phyloP scores from a whole-genome alignment of 345 rosid species.

The Punica granatum region DNA sequence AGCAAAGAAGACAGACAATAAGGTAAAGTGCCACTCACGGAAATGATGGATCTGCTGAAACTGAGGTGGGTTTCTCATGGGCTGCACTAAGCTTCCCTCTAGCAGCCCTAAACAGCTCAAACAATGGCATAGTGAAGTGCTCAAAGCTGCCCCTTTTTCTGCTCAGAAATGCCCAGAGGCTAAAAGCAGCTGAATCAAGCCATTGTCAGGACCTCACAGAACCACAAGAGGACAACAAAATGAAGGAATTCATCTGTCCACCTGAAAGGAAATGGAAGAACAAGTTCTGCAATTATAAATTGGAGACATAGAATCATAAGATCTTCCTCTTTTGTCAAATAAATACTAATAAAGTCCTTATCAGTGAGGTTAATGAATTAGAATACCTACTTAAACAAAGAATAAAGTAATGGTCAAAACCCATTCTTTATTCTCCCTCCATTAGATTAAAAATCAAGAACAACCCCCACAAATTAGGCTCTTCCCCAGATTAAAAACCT shows the following conservation, averaged over 20 bases:
- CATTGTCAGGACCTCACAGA: not conserved
- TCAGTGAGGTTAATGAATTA: not conserved
- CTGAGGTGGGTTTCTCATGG: conserved; percentile 32
- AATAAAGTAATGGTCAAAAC: conserved; percentile 5
- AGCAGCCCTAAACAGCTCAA: conserved; percentile 54
- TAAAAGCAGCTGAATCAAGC: not conserved
- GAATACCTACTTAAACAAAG: not conserved
- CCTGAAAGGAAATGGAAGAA: not conserved
- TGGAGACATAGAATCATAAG: not conserved
- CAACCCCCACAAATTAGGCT: not conserved
- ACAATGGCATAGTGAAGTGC: conserved; percentile 58
- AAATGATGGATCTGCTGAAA: conserved; percentile 33
- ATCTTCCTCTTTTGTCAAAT: not conserved
- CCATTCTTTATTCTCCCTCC: not conserved
- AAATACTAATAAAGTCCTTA: conserved; percentile 1
- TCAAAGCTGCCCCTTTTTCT: not conserved
- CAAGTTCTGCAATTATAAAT: conserved; percentile 1
- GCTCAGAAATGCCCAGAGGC: not conserved
- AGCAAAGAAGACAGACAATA: not conserved
- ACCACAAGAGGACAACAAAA: not conserved
- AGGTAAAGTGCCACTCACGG: conserved; percentile 36
- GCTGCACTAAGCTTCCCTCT: conserved; percentile 35
- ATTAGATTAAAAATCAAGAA: not conserved
- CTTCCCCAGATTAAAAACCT: not conserved
- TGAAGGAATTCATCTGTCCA: not conserved